Evolutionary conservation across 2,329 filamentous ascomycete genomes (phyloP).

Genomic region (Trichophyton simii): DNA sequence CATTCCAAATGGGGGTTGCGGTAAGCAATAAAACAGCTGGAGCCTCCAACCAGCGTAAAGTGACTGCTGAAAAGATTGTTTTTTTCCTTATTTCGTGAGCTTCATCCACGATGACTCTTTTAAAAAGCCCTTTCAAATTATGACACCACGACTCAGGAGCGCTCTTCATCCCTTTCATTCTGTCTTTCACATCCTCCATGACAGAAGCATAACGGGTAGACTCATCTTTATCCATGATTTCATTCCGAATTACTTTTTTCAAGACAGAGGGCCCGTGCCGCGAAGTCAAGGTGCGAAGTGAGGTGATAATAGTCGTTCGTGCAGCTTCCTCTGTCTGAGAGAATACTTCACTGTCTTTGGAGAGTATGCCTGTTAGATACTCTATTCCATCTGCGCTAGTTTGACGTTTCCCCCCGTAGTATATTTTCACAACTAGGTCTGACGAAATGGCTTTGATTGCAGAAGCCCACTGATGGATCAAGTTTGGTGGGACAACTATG

Average conservation of each 20-base stretch:
- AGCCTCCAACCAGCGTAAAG: neutral
- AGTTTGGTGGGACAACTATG: slow-evolving; percentile 2
- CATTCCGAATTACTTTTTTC: neutral
- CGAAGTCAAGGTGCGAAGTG: neutral
- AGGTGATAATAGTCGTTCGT: neutral
- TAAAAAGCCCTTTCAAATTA: neutral
- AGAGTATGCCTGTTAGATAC: neutral
- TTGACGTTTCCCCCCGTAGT: neutral
- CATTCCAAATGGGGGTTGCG: slow-evolving; percentile 5
- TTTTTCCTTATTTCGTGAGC: slow-evolving; percentile 1
- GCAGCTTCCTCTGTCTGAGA: neutral
- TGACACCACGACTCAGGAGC: neutral
- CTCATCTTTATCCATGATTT: neutral
- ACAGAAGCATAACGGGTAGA: neutral
- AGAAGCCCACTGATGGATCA: neutral
- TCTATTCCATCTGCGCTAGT: neutral
- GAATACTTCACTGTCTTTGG: neutral
- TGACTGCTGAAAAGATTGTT: neutral
- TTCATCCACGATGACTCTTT: neutral
- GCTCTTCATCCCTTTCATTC: neutral
- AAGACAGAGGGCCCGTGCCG: neutral
- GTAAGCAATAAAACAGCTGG: neutral
- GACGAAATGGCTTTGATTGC: neutral
- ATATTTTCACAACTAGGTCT: neutral
- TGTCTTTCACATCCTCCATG: neutral